phyloP scores from a whole-genome alignment of 164 flowering plant species.

The Liriodendron chinense region DNA sequence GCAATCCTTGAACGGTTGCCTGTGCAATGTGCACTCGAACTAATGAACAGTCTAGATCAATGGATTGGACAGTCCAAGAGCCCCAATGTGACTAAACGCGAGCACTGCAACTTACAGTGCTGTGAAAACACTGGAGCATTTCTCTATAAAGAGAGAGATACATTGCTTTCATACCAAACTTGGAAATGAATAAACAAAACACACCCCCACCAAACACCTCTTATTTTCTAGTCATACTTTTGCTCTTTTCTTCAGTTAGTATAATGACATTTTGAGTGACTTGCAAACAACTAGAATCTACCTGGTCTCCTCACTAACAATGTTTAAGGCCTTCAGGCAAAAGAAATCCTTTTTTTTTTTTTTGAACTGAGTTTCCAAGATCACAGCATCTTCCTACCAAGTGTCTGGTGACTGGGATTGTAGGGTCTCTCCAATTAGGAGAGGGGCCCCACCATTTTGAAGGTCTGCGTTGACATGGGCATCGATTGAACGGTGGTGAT shows the following conservation, averaged over 20 bases:
- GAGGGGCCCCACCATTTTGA: not conserved
- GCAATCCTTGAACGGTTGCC: no score
- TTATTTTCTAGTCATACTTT: not conserved
- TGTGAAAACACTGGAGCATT: no score
- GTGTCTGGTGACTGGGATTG: not conserved
- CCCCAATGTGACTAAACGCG: no score
- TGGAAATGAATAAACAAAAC: no score
- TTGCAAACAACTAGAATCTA: no score
- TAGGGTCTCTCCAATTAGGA: not conserved
- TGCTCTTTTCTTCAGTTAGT: not conserved
- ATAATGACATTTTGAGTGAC: no score
- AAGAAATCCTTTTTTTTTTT: not conserved
- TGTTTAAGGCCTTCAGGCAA: no score
- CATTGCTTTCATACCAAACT: not conserved
- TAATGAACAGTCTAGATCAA: no score
- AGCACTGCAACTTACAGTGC: no score
- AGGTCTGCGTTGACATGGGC: not conserved
- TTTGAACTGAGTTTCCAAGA: not conserved
- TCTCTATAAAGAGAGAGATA: not conserved
- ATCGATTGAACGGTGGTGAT: not conserved
- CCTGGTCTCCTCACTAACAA: no score
- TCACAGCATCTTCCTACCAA: not conserved
- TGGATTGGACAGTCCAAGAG: no score
- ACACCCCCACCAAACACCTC: not conserved
- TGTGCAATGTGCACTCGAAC: no score